Evolutionary conservation across 306 rosid species (phyloP).

Genomic region (Cajanus cajan): DNA sequence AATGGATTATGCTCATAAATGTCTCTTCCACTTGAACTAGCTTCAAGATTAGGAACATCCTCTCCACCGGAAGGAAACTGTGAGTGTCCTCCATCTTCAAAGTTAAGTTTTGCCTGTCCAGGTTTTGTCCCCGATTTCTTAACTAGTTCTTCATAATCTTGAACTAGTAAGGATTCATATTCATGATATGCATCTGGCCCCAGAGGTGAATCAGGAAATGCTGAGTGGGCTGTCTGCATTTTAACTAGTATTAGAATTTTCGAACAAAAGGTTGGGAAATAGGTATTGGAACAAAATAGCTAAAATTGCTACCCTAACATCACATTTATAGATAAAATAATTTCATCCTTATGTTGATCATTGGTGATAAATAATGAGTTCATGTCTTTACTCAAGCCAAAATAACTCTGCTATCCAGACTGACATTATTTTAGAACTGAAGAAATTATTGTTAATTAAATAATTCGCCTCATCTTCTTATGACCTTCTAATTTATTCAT

Average conservation of each 20-base stretch:
- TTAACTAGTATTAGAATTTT: constrained; percentile 23
- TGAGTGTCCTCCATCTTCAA: constrained; percentile 59
- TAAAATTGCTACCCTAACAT: background rate
- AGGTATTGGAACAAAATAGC: background rate
- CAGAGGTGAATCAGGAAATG: constrained; percentile 86
- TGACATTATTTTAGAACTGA: constrained; percentile 5
- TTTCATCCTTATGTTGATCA: constrained; percentile 14
- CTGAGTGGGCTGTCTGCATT: constrained; percentile 73
- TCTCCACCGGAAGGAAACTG: constrained; percentile 49
- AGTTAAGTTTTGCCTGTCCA: constrained; percentile 32
- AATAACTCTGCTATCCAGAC: background rate
- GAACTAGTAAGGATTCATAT: constrained; percentile 84
- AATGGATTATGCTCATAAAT: constrained; percentile 44
- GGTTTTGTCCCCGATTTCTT: constrained; percentile 51
- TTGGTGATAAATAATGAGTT: constrained; percentile 6
- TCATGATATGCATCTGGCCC: constrained; percentile 95
- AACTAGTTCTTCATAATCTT: constrained; percentile 85
- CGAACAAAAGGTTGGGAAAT: background rate
- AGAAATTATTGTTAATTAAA: background rate
- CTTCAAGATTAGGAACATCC: constrained; percentile 44
- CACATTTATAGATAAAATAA: background rate
- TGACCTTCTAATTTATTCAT: background rate
- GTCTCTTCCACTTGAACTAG: constrained; percentile 63
- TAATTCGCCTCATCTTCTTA: background rate
- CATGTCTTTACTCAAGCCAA: background rate